Percentiles rank a stretch among this genome's conserved stretches.
These are phyloP conservation scores for Aquilaria malaccensis DNA, from an alignment of 345 rosid genomes.

Conservation along the genomic window DNA sequence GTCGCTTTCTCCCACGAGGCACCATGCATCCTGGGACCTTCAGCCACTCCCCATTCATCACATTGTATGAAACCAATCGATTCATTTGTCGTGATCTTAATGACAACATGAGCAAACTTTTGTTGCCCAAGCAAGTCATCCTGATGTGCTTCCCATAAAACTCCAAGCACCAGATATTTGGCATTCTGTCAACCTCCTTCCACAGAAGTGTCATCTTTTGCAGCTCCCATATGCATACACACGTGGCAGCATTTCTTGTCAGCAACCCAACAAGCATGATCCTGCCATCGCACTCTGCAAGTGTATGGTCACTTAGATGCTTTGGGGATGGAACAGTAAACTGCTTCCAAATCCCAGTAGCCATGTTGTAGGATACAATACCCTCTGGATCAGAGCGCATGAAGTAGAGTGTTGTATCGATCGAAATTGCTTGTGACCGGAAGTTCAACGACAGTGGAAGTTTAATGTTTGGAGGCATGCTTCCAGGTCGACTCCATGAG, in stretches of 20 bases:
- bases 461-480: constrained; percentile 61
- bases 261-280: constrained; percentile 92
- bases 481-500: constrained; percentile 75
- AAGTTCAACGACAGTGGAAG: constrained; percentile 81
- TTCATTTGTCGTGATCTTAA: constrained; percentile 89
- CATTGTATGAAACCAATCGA: constrained; percentile 73
- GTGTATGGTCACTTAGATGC: constrained; percentile 79
- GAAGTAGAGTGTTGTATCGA: constrained; percentile 59
- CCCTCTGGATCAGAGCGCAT: constrained; percentile 94
- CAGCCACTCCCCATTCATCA: constrained; percentile 65
- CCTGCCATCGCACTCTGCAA: constrained; percentile 75
- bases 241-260: constrained; percentile 91
- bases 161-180: constrained; percentile 99
- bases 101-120: constrained; percentile 87
- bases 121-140: constrained; percentile 99
- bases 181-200: constrained; percentile 99
- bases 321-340: constrained; percentile 64
- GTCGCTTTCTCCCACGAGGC: constrained; percentile 71
- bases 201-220: constrained; percentile 99
- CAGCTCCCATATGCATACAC: constrained; percentile 98
- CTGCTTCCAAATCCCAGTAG: constrained; percentile 77
- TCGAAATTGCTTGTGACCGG: constrained; percentile 81
- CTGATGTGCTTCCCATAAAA: constrained; percentile 98
- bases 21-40: constrained; percentile 80
- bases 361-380: constrained; percentile 68